These are phyloP conservation scores for Knoxdaviesia capensis DNA, from an alignment of 2,329 filamentous ascomycete species.

Conservation along the genomic window DNA sequence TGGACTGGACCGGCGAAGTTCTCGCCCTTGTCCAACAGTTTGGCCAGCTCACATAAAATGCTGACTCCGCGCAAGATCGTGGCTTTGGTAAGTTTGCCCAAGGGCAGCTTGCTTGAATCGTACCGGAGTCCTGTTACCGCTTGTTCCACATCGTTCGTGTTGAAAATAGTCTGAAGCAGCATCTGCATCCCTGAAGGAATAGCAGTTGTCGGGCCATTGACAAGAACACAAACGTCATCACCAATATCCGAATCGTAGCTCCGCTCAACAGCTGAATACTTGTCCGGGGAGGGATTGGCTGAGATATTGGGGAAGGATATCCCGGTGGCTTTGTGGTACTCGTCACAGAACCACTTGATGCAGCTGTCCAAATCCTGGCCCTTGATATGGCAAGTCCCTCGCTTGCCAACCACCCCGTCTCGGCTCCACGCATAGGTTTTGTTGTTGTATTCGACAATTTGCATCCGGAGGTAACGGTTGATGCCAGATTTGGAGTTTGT, in stretches of 20 bases:
- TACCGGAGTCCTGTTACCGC: constrained; percentile 50
- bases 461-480: too few species aligned
- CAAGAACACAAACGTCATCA: constrained; percentile 13
- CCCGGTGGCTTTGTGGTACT: constrained; percentile 43
- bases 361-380: constrained; percentile 21
- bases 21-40: constrained; percentile 17
- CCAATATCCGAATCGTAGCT: constrained; percentile 49
- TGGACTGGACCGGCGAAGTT: constrained; percentile 26
- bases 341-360: constrained; percentile 31
- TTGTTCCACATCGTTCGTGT: constrained; percentile 47
- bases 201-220: constrained; percentile 5
- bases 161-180: constrained; percentile 69
- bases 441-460: constrained; percentile 42
- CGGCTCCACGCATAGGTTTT: constrained; percentile 77
- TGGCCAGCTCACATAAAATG: too few species aligned
- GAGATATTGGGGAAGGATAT: constrained; percentile 32
- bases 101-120: constrained; percentile 54
- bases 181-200: constrained; percentile 39
- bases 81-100: constrained; percentile 65
- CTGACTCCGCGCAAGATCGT: constrained; percentile 48
- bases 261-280: constrained; percentile 64
- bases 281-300: constrained; percentile 37
- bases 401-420: constrained; percentile 39
- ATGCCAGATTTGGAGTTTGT: constrained; percentile 33
- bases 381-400: constrained; percentile 16